Evolutionary conservation across 345 rosid genomes (phyloP).

Genomic region (Cardamine chenopodiifolia): DNA sequence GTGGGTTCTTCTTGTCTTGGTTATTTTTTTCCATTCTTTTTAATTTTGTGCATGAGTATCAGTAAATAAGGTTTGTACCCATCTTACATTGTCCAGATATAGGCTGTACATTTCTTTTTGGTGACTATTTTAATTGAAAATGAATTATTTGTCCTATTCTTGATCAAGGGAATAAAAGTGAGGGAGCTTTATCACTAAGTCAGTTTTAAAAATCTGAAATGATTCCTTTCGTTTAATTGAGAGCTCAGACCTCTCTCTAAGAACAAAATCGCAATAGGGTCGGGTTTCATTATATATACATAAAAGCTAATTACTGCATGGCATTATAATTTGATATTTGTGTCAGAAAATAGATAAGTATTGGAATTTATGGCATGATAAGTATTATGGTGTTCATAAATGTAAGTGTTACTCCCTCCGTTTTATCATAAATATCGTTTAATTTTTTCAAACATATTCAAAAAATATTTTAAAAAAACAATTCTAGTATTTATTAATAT

Average conservation of each 20-base stretch:
- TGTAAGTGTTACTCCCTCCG: not conserved
- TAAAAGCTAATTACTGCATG: not conserved
- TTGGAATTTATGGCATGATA: not conserved
- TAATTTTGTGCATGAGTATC: constrained; percentile 31
- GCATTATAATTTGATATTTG: not conserved
- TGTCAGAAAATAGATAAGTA: not conserved
- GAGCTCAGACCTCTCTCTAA: not conserved
- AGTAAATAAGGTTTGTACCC: constrained; percentile 47
- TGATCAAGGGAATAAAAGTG: constrained; percentile 29
- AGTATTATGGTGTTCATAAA: not conserved
- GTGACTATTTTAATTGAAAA: constrained; percentile 9
- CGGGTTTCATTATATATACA: not conserved
- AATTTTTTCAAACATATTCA: too few species aligned
- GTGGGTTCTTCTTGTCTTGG: constrained; percentile 29
- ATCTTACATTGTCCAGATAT: constrained; percentile 50
- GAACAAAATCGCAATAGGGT: not conserved
- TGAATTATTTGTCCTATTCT: constrained; percentile 44
- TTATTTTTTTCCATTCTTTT: not conserved
- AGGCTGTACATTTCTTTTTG: constrained; percentile 31
- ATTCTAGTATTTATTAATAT: too few species aligned
- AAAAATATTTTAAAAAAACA: too few species aligned
- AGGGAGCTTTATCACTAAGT: constrained; percentile 35
- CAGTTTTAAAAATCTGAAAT: not conserved
- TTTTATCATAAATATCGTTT: too few species aligned
- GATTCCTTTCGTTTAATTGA: constrained; percentile 10